Conservation (phyloP, 2,329 filamentous ascomycete species). For the Cyanodermella asteris region DNA sequence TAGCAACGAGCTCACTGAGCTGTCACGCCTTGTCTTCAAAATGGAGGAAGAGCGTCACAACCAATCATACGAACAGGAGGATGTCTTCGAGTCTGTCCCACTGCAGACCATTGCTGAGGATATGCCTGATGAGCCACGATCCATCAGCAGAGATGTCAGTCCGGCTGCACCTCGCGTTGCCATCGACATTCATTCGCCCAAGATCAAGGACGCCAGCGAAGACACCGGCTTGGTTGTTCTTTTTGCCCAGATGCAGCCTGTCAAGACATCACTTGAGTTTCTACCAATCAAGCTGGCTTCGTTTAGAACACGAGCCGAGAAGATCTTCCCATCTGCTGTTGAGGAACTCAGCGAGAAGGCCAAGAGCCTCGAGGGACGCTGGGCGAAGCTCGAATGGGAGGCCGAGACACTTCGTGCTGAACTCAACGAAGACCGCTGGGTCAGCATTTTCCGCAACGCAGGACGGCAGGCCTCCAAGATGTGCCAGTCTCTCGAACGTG, state of each 20-base stretch:
- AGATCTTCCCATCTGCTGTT: slow-evolving; percentile 72
- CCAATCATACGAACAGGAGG: no score
- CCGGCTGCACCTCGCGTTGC: slow-evolving; percentile 43
- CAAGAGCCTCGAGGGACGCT: slow-evolving; percentile 56
- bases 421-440: slow-evolving; percentile 86
- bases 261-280: slow-evolving; percentile 84
- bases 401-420: slow-evolving; percentile 77
- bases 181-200: slow-evolving; percentile 29
- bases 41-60: slow-evolving; percentile 92
- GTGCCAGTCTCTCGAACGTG: slow-evolving; percentile 84
- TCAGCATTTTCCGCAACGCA: slow-evolving; percentile 83
- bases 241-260: slow-evolving; percentile 85
- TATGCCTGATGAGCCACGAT: no score
- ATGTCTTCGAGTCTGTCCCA: slow-evolving; percentile 38
- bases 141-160: slow-evolving; percentile 28
- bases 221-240: slow-evolving; percentile 74
- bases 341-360: slow-evolving; percentile 64
- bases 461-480: slow-evolving; percentile 85
- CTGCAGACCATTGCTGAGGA: slow-evolving; percentile 88
- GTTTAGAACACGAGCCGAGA: slow-evolving; percentile 58
- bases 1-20: slow-evolving; percentile 62
- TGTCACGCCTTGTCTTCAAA: slow-evolving; percentile 70
- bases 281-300: slow-evolving; percentile 81
- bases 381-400: slow-evolving; percentile 72
- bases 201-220: slow-evolving; percentile 39